phyloP scores from a whole-genome alignment of 2,329 filamentous ascomycete genomes.

The Claviceps spartinae region DNA sequence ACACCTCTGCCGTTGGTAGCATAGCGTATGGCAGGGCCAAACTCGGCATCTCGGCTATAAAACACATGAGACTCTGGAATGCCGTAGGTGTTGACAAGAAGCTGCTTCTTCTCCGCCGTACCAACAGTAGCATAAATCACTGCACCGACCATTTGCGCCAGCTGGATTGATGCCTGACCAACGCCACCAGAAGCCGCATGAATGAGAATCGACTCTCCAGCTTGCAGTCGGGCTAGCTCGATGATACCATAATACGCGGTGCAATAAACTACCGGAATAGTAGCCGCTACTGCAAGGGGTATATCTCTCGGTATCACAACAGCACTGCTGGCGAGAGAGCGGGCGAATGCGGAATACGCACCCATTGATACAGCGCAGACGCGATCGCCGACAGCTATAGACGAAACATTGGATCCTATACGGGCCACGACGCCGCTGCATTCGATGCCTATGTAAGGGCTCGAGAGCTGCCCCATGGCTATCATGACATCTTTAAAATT shows the following conservation, averaged over 20 bases:
- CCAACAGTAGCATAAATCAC: constrained; percentile 19
- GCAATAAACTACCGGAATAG: constrained; percentile 10
- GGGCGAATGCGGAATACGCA: constrained; percentile 15
- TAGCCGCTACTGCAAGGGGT: constrained; percentile 18
- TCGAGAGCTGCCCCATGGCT: constrained; percentile 11
- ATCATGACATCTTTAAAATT: constrained; percentile 25
- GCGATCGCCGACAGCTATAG: constrained; percentile 10
- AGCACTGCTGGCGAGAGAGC: constrained; percentile 9
- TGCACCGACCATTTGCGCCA: constrained; percentile 12
- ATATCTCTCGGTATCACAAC: constrained; percentile 5
- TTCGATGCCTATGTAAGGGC: constrained; percentile 12
- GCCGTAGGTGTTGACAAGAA: constrained; percentile 19
- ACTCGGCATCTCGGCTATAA: constrained; percentile 13
- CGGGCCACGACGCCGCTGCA: constrained; percentile 12
- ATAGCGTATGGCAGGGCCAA: constrained; percentile 8
- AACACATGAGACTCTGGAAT: constrained; percentile 21
- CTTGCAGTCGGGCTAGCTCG: constrained; percentile 14
- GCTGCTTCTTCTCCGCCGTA: constrained; percentile 14
- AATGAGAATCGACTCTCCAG: constrained; percentile 19
- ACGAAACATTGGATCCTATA: constrained; percentile 6
- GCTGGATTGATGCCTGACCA: constrained; percentile 16
- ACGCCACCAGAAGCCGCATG: constrained; percentile 18
- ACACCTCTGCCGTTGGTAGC: constrained; percentile 39
- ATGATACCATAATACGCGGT: constrained; percentile 9
- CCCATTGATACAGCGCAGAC: constrained; percentile 13